Evolutionary conservation across 306 rosid genomes (phyloP).

Genomic region (Biancaea sappan): DNA sequence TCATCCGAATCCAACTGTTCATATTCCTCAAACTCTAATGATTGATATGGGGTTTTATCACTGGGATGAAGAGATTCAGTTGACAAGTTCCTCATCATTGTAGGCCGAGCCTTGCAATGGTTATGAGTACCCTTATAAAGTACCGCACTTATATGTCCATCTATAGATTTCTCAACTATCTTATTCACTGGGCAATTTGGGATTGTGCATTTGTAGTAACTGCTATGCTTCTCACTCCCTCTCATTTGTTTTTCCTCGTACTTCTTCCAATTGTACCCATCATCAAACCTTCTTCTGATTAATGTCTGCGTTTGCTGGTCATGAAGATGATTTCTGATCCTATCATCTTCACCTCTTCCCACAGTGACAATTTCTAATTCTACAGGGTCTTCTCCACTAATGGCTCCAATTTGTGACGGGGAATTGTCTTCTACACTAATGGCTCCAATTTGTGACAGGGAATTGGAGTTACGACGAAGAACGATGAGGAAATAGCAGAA

Average conservation of each 20-base stretch:
- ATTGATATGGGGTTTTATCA: conserved; percentile 49
- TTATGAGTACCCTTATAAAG: conserved; percentile 73
- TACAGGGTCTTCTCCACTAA: neutral
- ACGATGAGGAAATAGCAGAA: conserved; percentile 2
- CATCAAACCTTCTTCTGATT: conserved; percentile 57
- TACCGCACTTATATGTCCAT: conserved; percentile 67
- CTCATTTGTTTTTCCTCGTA: conserved; percentile 70
- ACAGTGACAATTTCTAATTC: conserved; percentile 1
- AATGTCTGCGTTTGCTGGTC: conserved; percentile 38
- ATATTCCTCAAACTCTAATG: conserved; percentile 39
- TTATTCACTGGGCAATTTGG: conserved; percentile 72
- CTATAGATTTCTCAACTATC: conserved; percentile 61
- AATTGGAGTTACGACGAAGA: conserved; percentile 9
- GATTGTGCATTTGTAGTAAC: conserved; percentile 73
- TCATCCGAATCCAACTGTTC: conserved; percentile 53
- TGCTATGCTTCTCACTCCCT: conserved; percentile 66
- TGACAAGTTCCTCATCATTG: conserved; percentile 54
- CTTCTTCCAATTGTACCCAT: conserved; percentile 81
- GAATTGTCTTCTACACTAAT: neutral
- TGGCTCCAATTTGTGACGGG: neutral
- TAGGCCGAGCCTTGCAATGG: conserved; percentile 53
- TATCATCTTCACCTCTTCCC: neutral
- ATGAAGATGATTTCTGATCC: neutral
- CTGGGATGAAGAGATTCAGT: conserved; percentile 38
- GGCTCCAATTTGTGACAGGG: neutral